phyloP scores from a whole-genome alignment of 441 rosid genomes.

The Gossypium aridum region DNA sequence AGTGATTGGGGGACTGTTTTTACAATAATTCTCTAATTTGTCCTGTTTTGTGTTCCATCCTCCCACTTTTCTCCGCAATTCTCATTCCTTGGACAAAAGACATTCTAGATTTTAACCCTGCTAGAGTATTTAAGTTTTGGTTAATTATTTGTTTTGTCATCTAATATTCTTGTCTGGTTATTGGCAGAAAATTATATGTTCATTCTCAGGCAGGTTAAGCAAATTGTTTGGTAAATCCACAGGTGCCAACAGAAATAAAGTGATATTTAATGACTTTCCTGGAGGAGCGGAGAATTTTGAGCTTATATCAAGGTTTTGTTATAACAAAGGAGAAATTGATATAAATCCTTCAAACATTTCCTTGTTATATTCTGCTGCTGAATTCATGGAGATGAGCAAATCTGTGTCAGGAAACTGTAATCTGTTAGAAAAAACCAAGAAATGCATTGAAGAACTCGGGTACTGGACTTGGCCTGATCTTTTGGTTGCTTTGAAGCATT shows the following conservation, averaged over 20 bases:
- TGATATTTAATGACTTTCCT: conserved; percentile 74
- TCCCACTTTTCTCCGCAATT: conserved; percentile 6
- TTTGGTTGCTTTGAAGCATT: conserved; percentile 52
- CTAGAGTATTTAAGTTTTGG: neutral
- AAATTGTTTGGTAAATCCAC: conserved; percentile 52
- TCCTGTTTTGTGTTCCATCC: neutral
- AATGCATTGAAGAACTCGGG: conserved; percentile 48
- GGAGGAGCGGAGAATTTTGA: conserved; percentile 74
- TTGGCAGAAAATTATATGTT: conserved; percentile 56
- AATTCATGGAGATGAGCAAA: conserved; percentile 58
- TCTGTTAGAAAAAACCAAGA: conserved; percentile 50
- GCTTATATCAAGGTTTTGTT: conserved; percentile 66
- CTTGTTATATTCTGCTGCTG: conserved; percentile 54
- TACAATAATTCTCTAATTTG: conserved; percentile 5
- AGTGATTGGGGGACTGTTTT: conserved; percentile 15
- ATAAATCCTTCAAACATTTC: conserved; percentile 49
- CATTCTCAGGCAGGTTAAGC: conserved; percentile 52
- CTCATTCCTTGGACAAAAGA: neutral
- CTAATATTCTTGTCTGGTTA: conserved; percentile 1
- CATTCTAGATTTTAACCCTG: neutral
- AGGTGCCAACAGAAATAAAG: conserved; percentile 33
- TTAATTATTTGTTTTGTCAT: neutral
- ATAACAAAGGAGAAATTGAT: conserved; percentile 42
- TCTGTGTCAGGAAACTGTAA: conserved; percentile 26
- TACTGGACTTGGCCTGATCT: conserved; percentile 81